Conservation (phyloP, 139 green algal species). For the Chlamydomonas asymmetrica region DNA sequence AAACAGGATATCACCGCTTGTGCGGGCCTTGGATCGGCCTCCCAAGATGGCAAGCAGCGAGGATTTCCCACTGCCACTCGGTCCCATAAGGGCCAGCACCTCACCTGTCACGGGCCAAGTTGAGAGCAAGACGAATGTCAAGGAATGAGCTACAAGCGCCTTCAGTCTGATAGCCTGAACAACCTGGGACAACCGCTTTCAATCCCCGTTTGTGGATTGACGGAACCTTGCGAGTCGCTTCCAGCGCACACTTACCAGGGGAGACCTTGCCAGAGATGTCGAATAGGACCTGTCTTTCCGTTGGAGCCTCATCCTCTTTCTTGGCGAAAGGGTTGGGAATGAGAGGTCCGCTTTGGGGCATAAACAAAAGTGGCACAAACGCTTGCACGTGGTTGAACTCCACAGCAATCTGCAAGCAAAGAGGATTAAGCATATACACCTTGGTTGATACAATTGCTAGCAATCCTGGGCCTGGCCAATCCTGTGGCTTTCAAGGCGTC, state of each 20-base stretch:
- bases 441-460: no score
- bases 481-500: no score
- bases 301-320: neutral
- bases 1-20: conserved; percentile 63
- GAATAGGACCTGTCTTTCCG: conserved; percentile 39
- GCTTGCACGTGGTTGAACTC: no score
- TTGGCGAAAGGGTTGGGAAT: no score
- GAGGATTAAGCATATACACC: no score
- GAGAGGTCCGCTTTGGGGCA: no score
- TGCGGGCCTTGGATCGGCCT: conserved; percentile 46
- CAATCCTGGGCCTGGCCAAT: no score
- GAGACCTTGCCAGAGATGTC: conserved; percentile 29
- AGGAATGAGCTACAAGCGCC: neutral
- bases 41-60: conserved; percentile 73
- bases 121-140: neutral
- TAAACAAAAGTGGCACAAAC: no score
- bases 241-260: conserved; percentile 22
- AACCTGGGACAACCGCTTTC: neutral
- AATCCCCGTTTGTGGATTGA: neutral
- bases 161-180: neutral
- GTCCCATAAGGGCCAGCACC: conserved; percentile 55
- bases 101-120: neutral
- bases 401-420: no score
- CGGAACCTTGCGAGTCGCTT: neutral
- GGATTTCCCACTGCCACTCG: conserved; percentile 79